Conservation (phyloP, 192 early-diverging fungal genomes). For the Mortierella claussenii region DNA sequence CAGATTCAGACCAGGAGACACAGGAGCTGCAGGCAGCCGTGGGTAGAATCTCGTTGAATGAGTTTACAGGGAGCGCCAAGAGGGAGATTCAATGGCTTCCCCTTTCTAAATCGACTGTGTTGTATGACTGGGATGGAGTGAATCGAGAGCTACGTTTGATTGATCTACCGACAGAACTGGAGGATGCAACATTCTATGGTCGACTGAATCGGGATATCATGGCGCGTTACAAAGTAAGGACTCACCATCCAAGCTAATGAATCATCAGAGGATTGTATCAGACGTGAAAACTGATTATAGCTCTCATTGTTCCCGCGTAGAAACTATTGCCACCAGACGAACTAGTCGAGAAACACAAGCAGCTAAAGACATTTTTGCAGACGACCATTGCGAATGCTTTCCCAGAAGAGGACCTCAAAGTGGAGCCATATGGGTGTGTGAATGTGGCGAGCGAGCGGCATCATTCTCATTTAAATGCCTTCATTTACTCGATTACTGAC, state of each 20-base stretch:
- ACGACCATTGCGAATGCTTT: slow-evolving; percentile 7
- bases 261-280: too few species aligned
- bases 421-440: slow-evolving; percentile 35
- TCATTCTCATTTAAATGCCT: background rate
- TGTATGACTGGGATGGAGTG: slow-evolving; percentile 32
- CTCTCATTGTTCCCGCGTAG: slow-evolving; percentile 8
- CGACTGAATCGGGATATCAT: slow-evolving; percentile 25
- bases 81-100: slow-evolving; percentile 13
- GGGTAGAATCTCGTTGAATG: background rate
- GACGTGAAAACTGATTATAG: too few species aligned
- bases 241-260: too few species aligned
- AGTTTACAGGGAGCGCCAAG: slow-evolving; percentile 11
- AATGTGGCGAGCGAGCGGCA: too few species aligned
- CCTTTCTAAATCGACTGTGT: background rate
- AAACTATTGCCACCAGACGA: slow-evolving; percentile 20
- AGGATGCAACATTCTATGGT: slow-evolving; percentile 30
- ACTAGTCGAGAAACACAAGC: slow-evolving; percentile 12
- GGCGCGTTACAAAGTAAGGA: slow-evolving; percentile 26
- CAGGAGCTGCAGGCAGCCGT: slow-evolving; percentile 7
- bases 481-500: background rate
- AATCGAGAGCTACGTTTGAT: slow-evolving; percentile 17
- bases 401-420: slow-evolving; percentile 23
- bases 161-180: slow-evolving; percentile 11
- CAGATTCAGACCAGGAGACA: slow-evolving; percentile 21
- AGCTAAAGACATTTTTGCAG: background rate